Evolutionary conservation across 306 rosid genomes (phyloP).

Genomic region (Lathyrus aphaca): DNA sequence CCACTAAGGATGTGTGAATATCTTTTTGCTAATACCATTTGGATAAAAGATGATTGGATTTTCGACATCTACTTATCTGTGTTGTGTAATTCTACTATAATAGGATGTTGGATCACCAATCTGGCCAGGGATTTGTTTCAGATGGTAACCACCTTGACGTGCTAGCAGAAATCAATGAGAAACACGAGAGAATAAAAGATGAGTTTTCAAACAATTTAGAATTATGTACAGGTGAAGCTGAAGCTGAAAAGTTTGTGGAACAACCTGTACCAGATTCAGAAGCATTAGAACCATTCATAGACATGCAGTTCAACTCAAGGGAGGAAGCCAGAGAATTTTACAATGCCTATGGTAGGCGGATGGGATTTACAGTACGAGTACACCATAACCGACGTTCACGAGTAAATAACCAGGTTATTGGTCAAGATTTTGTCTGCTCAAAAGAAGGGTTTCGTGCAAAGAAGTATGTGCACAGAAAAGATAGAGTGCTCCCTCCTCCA

Average conservation of each 20-base stretch:
- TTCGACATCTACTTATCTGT: slow-evolving; percentile 12
- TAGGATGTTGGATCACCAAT: slow-evolving; percentile 53
- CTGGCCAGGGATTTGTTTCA: slow-evolving; percentile 54
- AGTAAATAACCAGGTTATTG: slow-evolving; percentile 69
- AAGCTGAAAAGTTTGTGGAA: slow-evolving; percentile 50
- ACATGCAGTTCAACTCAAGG: slow-evolving; percentile 70
- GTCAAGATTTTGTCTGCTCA: slow-evolving; percentile 82
- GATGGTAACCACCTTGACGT: slow-evolving; percentile 61
- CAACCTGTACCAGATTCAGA: slow-evolving; percentile 50
- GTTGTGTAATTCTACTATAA: slow-evolving; percentile 32
- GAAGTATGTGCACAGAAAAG: slow-evolving; percentile 70
- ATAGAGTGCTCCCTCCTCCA: slow-evolving; percentile 79
- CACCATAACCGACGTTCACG: slow-evolving; percentile 81
- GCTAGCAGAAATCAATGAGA: slow-evolving; percentile 51
- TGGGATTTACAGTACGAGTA: slow-evolving; percentile 69
- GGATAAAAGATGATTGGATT: slow-evolving; percentile 1
- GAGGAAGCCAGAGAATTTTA: slow-evolving; percentile 80
- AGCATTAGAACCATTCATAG: slow-evolving; percentile 55
- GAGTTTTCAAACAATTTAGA: slow-evolving; percentile 46
- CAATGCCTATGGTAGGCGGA: slow-evolving; percentile 61
- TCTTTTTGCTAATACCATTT: slow-evolving; percentile 5
- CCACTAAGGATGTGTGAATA: not conserved
- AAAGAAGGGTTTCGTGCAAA: slow-evolving; percentile 81
- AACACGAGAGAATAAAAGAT: slow-evolving; percentile 41
- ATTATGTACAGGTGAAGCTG: slow-evolving; percentile 53